Evolutionary conservation across 2,329 filamentous ascomycete genomes (phyloP).

Genomic region (Cadophora gregata): DNA sequence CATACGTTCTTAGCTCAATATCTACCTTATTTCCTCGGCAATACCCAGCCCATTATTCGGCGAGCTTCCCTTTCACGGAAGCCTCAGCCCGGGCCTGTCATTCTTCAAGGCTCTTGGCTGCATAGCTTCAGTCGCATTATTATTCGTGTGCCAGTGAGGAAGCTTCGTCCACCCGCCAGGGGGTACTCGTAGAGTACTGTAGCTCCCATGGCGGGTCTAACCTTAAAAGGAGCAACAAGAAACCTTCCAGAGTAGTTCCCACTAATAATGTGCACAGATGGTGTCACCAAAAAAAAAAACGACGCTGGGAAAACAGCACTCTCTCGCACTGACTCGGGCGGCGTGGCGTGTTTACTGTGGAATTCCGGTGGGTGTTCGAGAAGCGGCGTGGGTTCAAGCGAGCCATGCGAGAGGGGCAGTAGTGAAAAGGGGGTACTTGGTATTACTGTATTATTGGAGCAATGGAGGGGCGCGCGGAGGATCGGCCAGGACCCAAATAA

Average conservation of each 20-base stretch:
- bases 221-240: background rate
- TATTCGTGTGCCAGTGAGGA: background rate
- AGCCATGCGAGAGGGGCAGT: background rate
- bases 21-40: background rate
- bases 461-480: background rate
- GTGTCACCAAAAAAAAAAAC: conserved; percentile 7
- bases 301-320: background rate
- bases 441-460: too few relatives aligned
- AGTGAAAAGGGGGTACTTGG: background rate
- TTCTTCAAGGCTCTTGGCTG: background rate
- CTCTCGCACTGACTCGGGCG: background rate
- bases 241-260: too few relatives aligned
- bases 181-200: too few relatives aligned
- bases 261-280: background rate
- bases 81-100: background rate
- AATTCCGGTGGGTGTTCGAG: background rate
- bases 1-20: background rate
- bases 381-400: conserved; percentile 4
- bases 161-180: background rate
- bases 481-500: conserved; percentile 6
- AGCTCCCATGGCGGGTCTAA: background rate
- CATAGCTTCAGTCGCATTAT: background rate
- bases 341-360: background rate
- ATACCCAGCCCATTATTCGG: background rate
- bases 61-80: background rate